Evolutionary conservation across 1,284 basidiomycete species (phyloP).

Genomic region (Ganoderma leucocontextum): DNA sequence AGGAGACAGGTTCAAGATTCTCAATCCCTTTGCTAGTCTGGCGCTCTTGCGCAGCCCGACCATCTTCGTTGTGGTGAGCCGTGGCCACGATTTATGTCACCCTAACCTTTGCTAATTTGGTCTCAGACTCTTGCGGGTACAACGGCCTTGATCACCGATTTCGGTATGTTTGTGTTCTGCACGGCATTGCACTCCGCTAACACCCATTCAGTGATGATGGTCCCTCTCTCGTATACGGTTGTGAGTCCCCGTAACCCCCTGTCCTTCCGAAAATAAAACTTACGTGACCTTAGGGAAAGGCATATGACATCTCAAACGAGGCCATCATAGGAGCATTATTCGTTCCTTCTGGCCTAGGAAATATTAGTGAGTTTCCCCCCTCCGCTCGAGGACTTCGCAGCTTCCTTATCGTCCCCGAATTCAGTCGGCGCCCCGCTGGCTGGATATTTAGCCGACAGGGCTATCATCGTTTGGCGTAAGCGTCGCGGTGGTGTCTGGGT

Average conservation of each 20-base stretch:
- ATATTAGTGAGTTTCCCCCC: slow-evolving; percentile 53
- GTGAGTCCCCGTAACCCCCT: slow-evolving; percentile 32
- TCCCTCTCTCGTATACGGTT: slow-evolving; percentile 52
- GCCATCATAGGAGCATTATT: slow-evolving; percentile 69
- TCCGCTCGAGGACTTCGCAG: no score
- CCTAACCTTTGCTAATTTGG: neutral
- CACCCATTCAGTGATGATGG: slow-evolving; percentile 43
- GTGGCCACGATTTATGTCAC: neutral
- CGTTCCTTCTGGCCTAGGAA: slow-evolving; percentile 66
- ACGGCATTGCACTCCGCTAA: neutral
- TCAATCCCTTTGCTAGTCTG: slow-evolving; percentile 69
- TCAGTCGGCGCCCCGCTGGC: slow-evolving; percentile 61
- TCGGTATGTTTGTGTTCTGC: slow-evolving; percentile 40
- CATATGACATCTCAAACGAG: slow-evolving; percentile 66
- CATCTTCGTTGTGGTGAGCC: slow-evolving; percentile 59
- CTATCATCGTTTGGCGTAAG: slow-evolving; percentile 54
- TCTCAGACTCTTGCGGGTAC: slow-evolving; percentile 51
- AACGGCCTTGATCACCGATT: slow-evolving; percentile 52
- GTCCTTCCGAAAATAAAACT: neutral
- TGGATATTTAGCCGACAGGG: slow-evolving; percentile 60
- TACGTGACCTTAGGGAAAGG: slow-evolving; percentile 50
- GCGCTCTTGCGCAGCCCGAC: slow-evolving; percentile 65
- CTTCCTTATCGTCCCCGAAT: neutral
- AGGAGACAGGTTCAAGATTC: slow-evolving; percentile 48
- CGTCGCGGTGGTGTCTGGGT: slow-evolving; percentile 57